Conservation (phyloP, 2,329 filamentous ascomycete genomes). For the Exophiala mesophila region DNA sequence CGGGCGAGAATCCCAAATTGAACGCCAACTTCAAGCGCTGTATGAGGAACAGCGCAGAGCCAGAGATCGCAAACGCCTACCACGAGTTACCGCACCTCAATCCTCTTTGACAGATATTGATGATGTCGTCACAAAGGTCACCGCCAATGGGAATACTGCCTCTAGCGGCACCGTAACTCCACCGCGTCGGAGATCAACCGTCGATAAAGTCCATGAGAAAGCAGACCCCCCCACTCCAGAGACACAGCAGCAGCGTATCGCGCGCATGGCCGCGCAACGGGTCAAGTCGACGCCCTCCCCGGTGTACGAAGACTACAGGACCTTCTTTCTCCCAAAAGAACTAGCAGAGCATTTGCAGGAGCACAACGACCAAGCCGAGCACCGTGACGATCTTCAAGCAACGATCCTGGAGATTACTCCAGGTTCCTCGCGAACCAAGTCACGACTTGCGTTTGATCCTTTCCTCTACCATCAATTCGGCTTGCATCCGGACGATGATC, state of each 20-base stretch:
- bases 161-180: not conserved
- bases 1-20: constrained; percentile 23
- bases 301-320: constrained; percentile 39
- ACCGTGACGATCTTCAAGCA: constrained; percentile 19
- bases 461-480: constrained; percentile 25
- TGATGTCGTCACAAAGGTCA: constrained; percentile 10
- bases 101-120: constrained; percentile 31
- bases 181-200: constrained; percentile 28
- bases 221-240: constrained; percentile 9
- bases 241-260: constrained; percentile 26
- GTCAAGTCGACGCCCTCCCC: constrained; percentile 31
- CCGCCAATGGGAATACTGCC: constrained; percentile 28
- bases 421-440: constrained; percentile 7
- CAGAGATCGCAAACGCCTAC: constrained; percentile 14
- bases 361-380: constrained; percentile 25
- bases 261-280: constrained; percentile 31
- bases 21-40: constrained; percentile 23
- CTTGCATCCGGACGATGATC: constrained; percentile 22
- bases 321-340: constrained; percentile 40
- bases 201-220: constrained; percentile 23
- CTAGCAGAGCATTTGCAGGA: constrained; percentile 38
- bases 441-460: constrained; percentile 19
- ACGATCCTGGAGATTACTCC: constrained; percentile 26
- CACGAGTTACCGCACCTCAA: constrained; percentile 38
- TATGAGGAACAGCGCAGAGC: constrained; percentile 21